These are phyloP conservation scores for Entomortierella parvispora DNA, from an alignment of 192 early-diverging fungal genomes.

Conservation along the genomic window DNA sequence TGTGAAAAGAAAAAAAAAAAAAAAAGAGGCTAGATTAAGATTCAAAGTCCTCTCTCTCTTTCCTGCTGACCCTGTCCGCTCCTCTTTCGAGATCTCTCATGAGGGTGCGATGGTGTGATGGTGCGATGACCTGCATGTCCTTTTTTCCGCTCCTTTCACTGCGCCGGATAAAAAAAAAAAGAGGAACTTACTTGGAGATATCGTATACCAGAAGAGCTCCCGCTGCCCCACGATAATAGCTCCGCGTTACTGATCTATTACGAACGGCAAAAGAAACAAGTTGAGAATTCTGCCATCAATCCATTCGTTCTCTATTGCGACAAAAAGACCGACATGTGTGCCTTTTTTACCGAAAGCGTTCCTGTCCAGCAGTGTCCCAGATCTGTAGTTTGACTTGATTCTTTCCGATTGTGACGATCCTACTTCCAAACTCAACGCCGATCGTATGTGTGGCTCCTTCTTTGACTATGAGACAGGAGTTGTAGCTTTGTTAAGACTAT, in stretches of 20 bases:
- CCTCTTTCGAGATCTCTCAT: background rate
- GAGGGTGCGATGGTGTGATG: too few species aligned
- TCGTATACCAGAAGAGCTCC: constrained; percentile 85
- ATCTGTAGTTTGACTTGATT: constrained; percentile 78
- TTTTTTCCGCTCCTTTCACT: background rate
- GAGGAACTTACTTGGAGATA: constrained; percentile 68
- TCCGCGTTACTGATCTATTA: constrained; percentile 77
- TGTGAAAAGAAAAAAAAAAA: constrained; percentile 18
- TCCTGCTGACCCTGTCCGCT: background rate
- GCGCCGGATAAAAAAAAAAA: background rate
- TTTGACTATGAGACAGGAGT: constrained; percentile 49
- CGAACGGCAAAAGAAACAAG: constrained; percentile 14
- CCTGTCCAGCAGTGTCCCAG: constrained; percentile 83
- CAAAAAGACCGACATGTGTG: too few species aligned
- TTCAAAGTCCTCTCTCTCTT: constrained; percentile 20
- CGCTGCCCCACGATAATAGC: constrained; percentile 84
- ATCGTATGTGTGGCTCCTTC: constrained; percentile 78
- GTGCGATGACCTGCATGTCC: background rate
- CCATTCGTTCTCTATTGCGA: too few species aligned
- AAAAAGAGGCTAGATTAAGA: constrained; percentile 12
- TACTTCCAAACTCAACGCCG: constrained; percentile 83
- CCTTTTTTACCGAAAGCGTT: constrained; percentile 62
- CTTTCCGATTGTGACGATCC: constrained; percentile 71
- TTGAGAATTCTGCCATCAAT: background rate
- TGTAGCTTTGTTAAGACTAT: background rate